Evolutionary conservation across 2,329 filamentous ascomycete genomes (phyloP).

Genomic region (Venturia pyrina): DNA sequence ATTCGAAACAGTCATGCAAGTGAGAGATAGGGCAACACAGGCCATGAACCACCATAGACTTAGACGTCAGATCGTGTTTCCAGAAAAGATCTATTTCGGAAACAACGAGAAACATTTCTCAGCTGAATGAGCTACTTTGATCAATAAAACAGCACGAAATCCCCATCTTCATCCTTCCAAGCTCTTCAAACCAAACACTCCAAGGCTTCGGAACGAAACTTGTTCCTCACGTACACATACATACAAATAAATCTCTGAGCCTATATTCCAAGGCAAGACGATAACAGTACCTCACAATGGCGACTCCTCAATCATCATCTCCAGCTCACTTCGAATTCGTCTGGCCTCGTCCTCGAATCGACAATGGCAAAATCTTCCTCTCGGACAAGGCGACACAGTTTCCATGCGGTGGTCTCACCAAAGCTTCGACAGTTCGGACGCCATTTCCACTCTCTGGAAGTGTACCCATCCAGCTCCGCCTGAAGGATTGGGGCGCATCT

Average conservation of each 20-base stretch:
- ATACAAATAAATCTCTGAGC: not conserved
- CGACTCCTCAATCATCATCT: not conserved
- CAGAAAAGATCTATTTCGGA: not conserved
- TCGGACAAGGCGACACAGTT: not conserved
- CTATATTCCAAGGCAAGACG: not conserved
- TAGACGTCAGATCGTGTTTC: not conserved
- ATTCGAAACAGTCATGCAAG: slow-evolving; percentile 5
- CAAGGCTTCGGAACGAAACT: slow-evolving; percentile 1
- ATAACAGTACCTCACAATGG: not conserved
- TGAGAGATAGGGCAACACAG: not conserved
- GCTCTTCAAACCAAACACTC: not conserved
- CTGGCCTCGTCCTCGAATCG: not conserved
- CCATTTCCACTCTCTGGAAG: not conserved
- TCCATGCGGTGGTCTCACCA: not conserved
- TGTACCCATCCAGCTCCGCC: not conserved
- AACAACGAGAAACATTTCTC: not conserved
- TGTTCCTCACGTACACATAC: not conserved
- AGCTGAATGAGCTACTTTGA: not conserved
- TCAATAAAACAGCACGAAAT: not conserved
- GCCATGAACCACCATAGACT: not conserved
- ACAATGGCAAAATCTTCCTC: not conserved
- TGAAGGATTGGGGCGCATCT: not conserved
- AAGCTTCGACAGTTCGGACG: not conserved
- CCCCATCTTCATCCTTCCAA: not conserved
- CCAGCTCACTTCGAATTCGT: not conserved